Base-by-base conservation (phyloP, 108 stramenopile species). In the Cyclotella choctawhatcheeana region DNA sequence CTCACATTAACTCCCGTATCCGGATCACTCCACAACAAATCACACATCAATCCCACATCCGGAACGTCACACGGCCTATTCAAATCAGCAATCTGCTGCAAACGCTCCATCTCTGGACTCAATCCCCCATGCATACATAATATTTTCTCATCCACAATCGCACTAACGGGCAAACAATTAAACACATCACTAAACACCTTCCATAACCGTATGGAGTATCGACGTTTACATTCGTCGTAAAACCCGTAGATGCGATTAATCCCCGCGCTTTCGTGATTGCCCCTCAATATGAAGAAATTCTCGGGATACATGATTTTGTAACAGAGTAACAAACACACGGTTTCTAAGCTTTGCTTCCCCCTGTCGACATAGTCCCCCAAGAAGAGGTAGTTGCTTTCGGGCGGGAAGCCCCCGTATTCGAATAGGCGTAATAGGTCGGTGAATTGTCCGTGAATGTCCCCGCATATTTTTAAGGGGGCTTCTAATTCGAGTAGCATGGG, bases 51-150 rank as follows among this genome's bases (percentile, higher is more conserved):
- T 0, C 97, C 96, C 8, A 86, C 84, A 77, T 97, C 93, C 13
- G 97, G 97, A 1, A 97, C 97, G 59, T 97, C 95, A 54, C 91
- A 93, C 24, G 95, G 96, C 50, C 97, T 77, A 52, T 82, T 69
- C 35, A 97, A 60, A 55, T 90, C 84, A 37, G 86, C 83, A 82
- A 97, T 96, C 67, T 96, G 94, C 21, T 89, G 77, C 59, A 97
- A 64, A 10, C 79, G 43, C 53, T 86, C 72, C 48, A 97, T 75
- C 65, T 97, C 90, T 44, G 96, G 96, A 53, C 81, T 83, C 18
- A 98, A 71, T 31, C 96, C 97, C 7, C 97, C 97, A 56, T 98
- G 97, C 89, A 96, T 96, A 86, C 96, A 97, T 29, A 98, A 74
- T 59, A 98, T 98, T 82, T 97, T 97, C 56, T 97, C 97, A 63